Evolutionary conservation across 306 rosid genomes (phyloP).

Genomic region (Canavalia gladiata): DNA sequence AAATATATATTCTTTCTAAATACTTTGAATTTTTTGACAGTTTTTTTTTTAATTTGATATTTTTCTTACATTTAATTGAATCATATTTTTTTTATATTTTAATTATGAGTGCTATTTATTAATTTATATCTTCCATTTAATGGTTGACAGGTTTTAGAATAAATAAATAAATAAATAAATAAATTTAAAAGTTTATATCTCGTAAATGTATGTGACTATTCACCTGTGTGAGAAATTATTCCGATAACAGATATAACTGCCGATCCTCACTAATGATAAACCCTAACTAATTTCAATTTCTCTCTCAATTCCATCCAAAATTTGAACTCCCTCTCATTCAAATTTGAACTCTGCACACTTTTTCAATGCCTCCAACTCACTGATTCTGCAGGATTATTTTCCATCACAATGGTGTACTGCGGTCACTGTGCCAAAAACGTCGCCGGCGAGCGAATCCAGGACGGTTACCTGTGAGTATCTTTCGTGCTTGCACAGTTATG

Average conservation of each 20-base stretch:
- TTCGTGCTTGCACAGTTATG: background rate
- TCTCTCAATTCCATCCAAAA: background rate
- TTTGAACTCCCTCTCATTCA: slow-evolving; percentile 6
- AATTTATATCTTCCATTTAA: too few relatives aligned
- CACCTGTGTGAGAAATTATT: background rate
- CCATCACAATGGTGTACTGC: slow-evolving; percentile 40
- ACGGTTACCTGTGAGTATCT: slow-evolving; percentile 46
- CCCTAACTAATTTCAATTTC: background rate
- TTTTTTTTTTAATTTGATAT: too few relatives aligned
- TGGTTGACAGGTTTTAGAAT: too few relatives aligned
- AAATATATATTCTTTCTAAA: too few relatives aligned
- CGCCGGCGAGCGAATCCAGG: background rate
- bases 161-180: too few relatives aligned
- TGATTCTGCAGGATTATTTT: background rate
- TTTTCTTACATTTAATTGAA: too few relatives aligned
- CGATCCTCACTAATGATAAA: background rate
- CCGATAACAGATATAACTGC: background rate
- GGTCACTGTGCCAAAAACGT: slow-evolving; percentile 40
- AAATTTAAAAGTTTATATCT: background rate
- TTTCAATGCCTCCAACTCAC: background rate
- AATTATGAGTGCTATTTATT: too few relatives aligned
- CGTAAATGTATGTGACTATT: too few relatives aligned
- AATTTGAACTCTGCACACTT: background rate
- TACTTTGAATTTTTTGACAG: too few relatives aligned
- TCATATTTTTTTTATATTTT: too few relatives aligned